Base-by-base conservation (phyloP, 805 yeast genomes). In the Sugiyamaella mastotermitis region DNA sequence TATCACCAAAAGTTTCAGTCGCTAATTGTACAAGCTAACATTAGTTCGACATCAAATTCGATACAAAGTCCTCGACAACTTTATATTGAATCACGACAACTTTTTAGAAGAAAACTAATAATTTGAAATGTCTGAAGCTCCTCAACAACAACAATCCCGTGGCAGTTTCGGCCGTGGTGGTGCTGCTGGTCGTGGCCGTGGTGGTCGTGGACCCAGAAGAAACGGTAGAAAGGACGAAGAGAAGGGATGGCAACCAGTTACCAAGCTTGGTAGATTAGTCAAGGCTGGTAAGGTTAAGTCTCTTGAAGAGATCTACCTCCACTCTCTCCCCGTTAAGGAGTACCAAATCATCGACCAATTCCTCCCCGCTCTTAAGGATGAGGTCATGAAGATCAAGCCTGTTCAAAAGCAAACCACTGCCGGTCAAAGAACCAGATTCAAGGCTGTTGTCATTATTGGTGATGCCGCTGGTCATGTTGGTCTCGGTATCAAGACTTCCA, bases 381-480 rank as follows among this genome's bases (percentile, higher is more conserved):
- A 90, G 77, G 97, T 92, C 66, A 92, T 92, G 98, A 90, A 90
- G 86, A 92, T 92, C 78, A 82, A 90, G 78, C 94, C 98, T 58
- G 98, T 92, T 61, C 98, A 92, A 78, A 92, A 92, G 83, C 98
- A 92, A 78, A 92, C 98, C 80, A 81, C 95, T 76, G 98, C 98
- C 65, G 98, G 98, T 87, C 98, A 92, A 81, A 90, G 98, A 82
- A 92, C 97, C 76, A 87, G 98, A 81, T 88, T 92, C 83, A 94
- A 94, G 92, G 98, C 97, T 72, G 95, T 92, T 66, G 97, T 92
- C 68, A 87, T 92, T 66, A 87, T 92, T 69, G 98, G 98, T 79
- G 98, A 92, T 79, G 76, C 88, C 66, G 86, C 87, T 86, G 98
- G 98, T 71, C 98, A 92, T 80, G 96, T 92, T 74, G 98, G 98